Conservation (phyloP, 495 filamentous ascomycete species). For the Tetracladium marchalianum region DNA sequence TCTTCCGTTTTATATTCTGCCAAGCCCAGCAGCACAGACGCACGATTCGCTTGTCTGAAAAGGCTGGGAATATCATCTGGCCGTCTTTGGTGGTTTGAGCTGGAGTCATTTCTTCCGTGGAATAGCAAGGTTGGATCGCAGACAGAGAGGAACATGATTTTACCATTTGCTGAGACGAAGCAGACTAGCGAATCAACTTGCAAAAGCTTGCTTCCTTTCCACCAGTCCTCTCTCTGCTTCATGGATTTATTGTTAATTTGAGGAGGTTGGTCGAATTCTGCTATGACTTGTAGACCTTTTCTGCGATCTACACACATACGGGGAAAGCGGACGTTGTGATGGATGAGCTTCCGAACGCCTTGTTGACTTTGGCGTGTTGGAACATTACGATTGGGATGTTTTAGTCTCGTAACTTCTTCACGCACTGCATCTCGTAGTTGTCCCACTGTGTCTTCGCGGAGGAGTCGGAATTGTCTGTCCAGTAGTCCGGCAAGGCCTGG, state of each 20-base stretch:
- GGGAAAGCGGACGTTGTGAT: conserved; percentile 21
- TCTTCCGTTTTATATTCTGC: conserved; percentile 21
- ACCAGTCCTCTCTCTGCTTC: conserved; percentile 45
- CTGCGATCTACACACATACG: conserved; percentile 28
- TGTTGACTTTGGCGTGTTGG: conserved; percentile 15
- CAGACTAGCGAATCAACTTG: conserved; percentile 50
- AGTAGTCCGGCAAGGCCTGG: conserved; percentile 49
- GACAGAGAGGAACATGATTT: conserved; percentile 41
- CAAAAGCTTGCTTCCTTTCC: conserved; percentile 46
- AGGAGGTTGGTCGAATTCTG: conserved; percentile 46
- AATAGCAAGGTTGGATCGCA: conserved; percentile 14
- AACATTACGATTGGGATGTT: conserved; percentile 14
- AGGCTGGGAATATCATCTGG: conserved; percentile 17
- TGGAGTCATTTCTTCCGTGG: conserved; percentile 11
- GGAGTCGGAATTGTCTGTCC: conserved; percentile 60
- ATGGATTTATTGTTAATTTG: conserved; percentile 19
- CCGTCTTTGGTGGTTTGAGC: conserved; percentile 8
- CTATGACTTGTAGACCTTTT: conserved; percentile 43
- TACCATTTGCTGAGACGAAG: conserved; percentile 35
- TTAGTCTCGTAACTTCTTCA: conserved; percentile 23
- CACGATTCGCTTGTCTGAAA: conserved; percentile 19
- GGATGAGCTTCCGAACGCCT: conserved; percentile 22
- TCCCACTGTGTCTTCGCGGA: conserved; percentile 56
- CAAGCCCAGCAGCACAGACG: conserved; percentile 18
- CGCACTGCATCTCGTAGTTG: conserved; percentile 49